Evolutionary conservation across 441 rosid genomes (phyloP).

Genomic region (Metrosideros polymorpha): DNA sequence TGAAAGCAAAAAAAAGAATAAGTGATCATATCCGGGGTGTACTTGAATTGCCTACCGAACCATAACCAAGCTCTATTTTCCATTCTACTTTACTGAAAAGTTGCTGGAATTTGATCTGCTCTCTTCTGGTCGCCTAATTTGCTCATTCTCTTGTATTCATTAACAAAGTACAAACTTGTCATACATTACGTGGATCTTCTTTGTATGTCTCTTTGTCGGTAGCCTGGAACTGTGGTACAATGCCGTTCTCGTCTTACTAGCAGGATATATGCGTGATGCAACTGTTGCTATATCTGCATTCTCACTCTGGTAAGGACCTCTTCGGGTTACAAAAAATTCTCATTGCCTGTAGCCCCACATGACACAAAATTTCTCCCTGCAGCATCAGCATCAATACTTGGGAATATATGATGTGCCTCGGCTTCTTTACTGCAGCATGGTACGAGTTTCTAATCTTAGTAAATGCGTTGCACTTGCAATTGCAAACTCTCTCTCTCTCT

Average conservation of each 20-base stretch:
- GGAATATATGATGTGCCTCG: conserved; percentile 48
- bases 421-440: conserved; percentile 47
- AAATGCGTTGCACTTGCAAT: not conserved
- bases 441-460: conserved; percentile 1
- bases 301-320: conserved; percentile 38
- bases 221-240: conserved; percentile 57
- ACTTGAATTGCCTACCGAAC: not conserved
- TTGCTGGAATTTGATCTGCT: not conserved
- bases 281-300: conserved; percentile 33
- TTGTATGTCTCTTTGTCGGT: not conserved
- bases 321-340: not conserved
- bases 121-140: not conserved
- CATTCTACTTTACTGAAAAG: not conserved
- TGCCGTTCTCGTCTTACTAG: conserved; percentile 34
- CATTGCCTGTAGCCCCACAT: not conserved
- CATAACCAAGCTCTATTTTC: not conserved
- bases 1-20: not conserved
- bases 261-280: conserved; percentile 46
- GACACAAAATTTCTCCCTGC: not conserved
- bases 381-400: conserved; percentile 37
- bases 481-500: not conserved
- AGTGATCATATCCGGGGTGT: not conserved
- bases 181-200: not conserved
- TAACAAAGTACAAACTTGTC: not conserved
- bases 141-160: not conserved